Conservation (phyloP, 2,329 filamentous ascomycete species). For the Diaporthe velutina region DNA sequence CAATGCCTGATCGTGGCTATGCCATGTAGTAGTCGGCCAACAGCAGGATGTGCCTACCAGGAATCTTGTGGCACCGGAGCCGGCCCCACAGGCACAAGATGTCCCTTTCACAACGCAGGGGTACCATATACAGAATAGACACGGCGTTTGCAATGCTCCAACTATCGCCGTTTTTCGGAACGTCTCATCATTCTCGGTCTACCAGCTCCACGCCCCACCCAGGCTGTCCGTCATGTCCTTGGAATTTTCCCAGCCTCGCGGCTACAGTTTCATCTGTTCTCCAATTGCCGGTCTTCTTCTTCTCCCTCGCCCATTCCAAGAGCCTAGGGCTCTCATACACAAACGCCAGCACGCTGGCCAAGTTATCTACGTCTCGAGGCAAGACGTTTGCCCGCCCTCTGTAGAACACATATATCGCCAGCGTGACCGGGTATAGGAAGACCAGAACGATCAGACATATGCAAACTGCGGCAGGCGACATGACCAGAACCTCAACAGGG, state of each 20-base stretch:
- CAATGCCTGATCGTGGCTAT: neutral
- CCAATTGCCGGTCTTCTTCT: neutral
- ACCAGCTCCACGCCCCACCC: constrained; percentile 11
- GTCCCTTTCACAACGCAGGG: neutral
- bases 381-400: neutral
- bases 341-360: neutral
- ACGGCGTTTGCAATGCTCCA: neutral
- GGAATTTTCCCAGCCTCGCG: neutral
- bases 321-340: neutral
- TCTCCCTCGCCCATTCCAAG: neutral
- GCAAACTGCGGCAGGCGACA: neutral
- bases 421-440: neutral
- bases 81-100: neutral
- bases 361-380: neutral
- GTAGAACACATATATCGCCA: constrained; percentile 1
- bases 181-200: neutral
- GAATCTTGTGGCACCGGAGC: neutral
- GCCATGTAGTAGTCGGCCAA: neutral
- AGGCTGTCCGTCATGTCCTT: neutral
- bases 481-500: neutral
- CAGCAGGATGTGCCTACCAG: neutral
- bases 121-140: neutral
- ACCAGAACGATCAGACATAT: neutral
- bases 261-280: neutral
- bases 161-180: neutral